phyloP scores from a whole-genome alignment of 164 flowering plant genomes.

The Nymphaea thermarum region DNA sequence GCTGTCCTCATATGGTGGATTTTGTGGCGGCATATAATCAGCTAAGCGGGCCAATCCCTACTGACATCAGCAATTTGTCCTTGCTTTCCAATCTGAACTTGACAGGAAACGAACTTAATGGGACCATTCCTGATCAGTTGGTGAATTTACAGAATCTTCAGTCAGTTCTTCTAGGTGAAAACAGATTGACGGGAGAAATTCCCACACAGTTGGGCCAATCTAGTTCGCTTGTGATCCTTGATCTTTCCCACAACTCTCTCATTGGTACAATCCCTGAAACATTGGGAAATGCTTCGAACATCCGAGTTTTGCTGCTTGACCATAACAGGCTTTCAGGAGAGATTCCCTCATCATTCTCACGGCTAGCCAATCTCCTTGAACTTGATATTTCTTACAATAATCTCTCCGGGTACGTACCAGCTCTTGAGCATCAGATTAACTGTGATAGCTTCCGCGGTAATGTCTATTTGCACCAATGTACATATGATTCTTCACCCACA shows the following conservation, averaged over 20 bases:
- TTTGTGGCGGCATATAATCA: slow-evolving; percentile 54
- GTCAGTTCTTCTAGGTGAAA: slow-evolving; percentile 39
- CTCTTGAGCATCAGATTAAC: slow-evolving; percentile 21
- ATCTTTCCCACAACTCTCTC: slow-evolving; percentile 45
- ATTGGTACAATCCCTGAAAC: slow-evolving; percentile 38
- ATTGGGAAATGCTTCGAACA: slow-evolving; percentile 27
- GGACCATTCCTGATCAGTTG: slow-evolving; percentile 36
- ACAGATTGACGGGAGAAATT: slow-evolving; percentile 41
- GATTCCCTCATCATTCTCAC: slow-evolving; percentile 44
- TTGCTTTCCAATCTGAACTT: slow-evolving; percentile 42
- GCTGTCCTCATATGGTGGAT: slow-evolving; percentile 27
- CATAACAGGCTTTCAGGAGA: slow-evolving; percentile 48
- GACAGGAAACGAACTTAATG: slow-evolving; percentile 41
- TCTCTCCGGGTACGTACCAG: slow-evolving; percentile 53
- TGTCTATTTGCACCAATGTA: slow-evolving; percentile 27
- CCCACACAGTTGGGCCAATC: slow-evolving; percentile 36
- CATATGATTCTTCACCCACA: slow-evolving; percentile 13
- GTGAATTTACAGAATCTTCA: slow-evolving; percentile 26
- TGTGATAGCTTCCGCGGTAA: slow-evolving; percentile 42
- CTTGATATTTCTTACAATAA: slow-evolving; percentile 62
- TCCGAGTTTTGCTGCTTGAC: slow-evolving; percentile 36
- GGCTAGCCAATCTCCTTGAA: slow-evolving; percentile 23
- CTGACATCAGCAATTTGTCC: slow-evolving; percentile 21
- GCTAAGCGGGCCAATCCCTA: slow-evolving; percentile 31
- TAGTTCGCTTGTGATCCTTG: slow-evolving; percentile 33